These are phyloP conservation scores for Phaeodactylum tricornutum DNA, from an alignment of 108 stramenopile genomes.

Conservation along the genomic window DNA sequence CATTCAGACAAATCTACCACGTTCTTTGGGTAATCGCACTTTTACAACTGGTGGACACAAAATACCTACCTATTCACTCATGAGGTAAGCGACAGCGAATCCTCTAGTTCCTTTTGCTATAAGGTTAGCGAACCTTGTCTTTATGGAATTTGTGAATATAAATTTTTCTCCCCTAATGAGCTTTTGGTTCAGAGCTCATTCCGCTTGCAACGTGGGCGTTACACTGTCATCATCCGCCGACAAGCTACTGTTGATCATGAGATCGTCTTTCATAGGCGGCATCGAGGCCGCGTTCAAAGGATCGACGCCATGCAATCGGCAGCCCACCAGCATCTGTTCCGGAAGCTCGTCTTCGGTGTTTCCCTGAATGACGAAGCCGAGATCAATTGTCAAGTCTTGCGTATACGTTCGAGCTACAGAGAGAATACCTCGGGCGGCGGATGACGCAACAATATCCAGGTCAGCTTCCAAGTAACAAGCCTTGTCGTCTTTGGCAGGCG, in stretches of 20 bases:
- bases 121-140: too few species aligned
- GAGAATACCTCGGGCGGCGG: slow-evolving; percentile 75
- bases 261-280: too few species aligned
- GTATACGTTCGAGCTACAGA: slow-evolving; percentile 64
- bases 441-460: slow-evolving; percentile 70
- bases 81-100: too few species aligned
- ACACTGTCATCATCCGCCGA: neutral
- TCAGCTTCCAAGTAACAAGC: slow-evolving; percentile 74
- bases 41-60: too few species aligned
- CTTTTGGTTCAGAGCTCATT: too few species aligned
- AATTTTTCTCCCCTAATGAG: too few species aligned
- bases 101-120: too few species aligned
- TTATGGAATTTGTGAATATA: too few species aligned
- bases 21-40: too few species aligned
- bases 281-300: slow-evolving; percentile 59
- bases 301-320: slow-evolving; percentile 77
- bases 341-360: slow-evolving; percentile 63
- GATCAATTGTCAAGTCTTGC: slow-evolving; percentile 65
- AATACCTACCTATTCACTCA: too few species aligned
- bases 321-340: slow-evolving; percentile 75
- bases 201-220: too few species aligned
- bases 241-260: slow-evolving; percentile 3
- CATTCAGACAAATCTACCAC: too few species aligned
- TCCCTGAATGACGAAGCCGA: slow-evolving; percentile 78
- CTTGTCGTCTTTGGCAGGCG: slow-evolving; percentile 27